Base-by-base conservation (phyloP, 2,329 filamentous ascomycete species). In the Colletotrichum coccodes region DNA sequence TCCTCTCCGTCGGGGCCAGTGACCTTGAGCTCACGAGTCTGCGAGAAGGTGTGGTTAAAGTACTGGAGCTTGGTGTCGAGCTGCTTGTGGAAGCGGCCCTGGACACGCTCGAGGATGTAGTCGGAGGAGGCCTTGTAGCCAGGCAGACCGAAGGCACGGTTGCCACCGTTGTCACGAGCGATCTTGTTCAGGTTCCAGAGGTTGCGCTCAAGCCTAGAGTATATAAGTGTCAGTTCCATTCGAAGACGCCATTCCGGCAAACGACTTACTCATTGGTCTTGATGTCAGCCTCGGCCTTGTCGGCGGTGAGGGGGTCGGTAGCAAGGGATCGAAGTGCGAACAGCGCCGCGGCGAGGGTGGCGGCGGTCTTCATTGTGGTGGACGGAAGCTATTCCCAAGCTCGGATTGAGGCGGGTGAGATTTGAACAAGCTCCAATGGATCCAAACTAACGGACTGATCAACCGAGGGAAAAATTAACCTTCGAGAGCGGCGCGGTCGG, bases 111-210 rank as follows among this genome's bases (percentile, higher is more conserved):
- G 6, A 87, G 79, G 64, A 90, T 78, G 73, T 86, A 90, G 72
- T 90, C 86, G 21, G 86, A 77, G 0, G 87, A 90, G 2, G 87
- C 88, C 58, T 84, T 82, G 80, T 85, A 90, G 16, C 89, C 89
- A 1, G 87, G 86, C 11, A 86, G 79, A 16, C 89, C 88, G 66
- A 89, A 90, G 6, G 88, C 88, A 58, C 88, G 83, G 76, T 89
- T 90, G 18, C 87, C 88, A 44, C 86, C 87, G 72, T 90, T 86
- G 59, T 83, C 80, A 34, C 77, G 78, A 14, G 83, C 88, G 61
- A 90, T 90, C 49, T 82, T 77, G 74, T 90, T 81, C 6, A 90
- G 79, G 65, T 84, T 81, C 73, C 82, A 80, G n/a, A 90, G 83
- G 52, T 86, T 86, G 62, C 82, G 80, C 75, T 85, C 81, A 23